Conservation (phyloP, 1,284 basidiomycete genomes). For the Apiotrichum veenhuisii region DNA sequence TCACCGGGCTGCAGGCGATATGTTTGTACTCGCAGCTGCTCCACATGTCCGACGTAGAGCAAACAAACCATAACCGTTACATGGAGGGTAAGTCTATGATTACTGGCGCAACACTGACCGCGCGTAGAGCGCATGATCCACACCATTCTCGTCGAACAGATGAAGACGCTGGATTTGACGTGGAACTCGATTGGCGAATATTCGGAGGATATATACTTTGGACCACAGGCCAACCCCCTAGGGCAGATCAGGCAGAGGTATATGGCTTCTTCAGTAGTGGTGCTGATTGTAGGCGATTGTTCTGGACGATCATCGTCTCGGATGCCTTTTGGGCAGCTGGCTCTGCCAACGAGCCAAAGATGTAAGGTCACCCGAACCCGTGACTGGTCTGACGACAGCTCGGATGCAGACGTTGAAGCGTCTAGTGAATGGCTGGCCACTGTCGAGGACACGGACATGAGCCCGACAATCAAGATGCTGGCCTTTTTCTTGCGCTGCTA, state of each 20-base stretch:
- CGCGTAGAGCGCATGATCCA: conserved; percentile 28
- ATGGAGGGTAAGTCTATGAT: conserved; percentile 29
- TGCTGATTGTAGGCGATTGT: conserved; percentile 22
- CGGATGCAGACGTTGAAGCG: conserved; percentile 26
- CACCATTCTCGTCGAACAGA: conserved; percentile 30
- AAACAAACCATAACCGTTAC: conserved; percentile 12
- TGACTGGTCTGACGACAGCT: conserved; percentile 10
- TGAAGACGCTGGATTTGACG: conserved; percentile 27
- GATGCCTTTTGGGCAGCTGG: conserved; percentile 34
- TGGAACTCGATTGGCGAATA: conserved; percentile 24
- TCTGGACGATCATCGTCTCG: conserved; percentile 31
- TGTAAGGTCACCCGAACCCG: conserved; percentile 16
- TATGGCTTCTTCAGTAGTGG: no score
- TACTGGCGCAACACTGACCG: no score
- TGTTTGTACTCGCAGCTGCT: conserved; percentile 29
- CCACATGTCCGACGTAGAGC: conserved; percentile 26
- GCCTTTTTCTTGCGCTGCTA: conserved; percentile 24
- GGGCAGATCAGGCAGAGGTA: conserved; percentile 27
- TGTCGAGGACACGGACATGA: conserved; percentile 16
- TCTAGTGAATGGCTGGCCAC: conserved; percentile 24
- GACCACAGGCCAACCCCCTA: conserved; percentile 12
- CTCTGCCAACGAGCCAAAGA: conserved; percentile 24
- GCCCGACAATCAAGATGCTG: conserved; percentile 22
- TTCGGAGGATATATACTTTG: background rate
- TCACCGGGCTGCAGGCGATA: conserved; percentile 36